These are phyloP conservation scores for Lachancea nothofagi DNA, from an alignment of 805 yeast species.

Conservation along the genomic window DNA sequence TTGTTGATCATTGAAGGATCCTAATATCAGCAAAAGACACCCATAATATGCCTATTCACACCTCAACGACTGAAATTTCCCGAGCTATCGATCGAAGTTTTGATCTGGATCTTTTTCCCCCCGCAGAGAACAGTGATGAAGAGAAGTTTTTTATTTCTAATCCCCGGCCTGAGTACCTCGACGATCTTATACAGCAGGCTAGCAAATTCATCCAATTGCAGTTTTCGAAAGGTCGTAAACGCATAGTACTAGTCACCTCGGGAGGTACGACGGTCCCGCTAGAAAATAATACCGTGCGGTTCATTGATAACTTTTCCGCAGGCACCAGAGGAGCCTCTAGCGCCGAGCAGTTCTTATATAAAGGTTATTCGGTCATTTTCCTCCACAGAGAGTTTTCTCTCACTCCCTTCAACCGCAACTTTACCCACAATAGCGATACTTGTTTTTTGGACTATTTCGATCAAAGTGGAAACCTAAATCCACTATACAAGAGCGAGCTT, in stretches of 20 bases:
- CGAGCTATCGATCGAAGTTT: conserved; percentile 76
- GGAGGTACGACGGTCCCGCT: conserved; percentile 99
- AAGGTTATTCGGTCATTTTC: conserved; percentile 89
- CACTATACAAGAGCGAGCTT: conserved; percentile 56
- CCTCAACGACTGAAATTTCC: conserved; percentile 63
- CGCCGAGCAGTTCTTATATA: conserved; percentile 82
- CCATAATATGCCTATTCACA: conserved; percentile 40
- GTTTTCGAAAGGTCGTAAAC: conserved; percentile 35
- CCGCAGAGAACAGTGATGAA: conserved; percentile 67
- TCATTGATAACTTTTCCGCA: conserved; percentile 94
- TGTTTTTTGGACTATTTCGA: conserved; percentile 82
- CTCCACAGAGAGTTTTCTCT: conserved; percentile 88
- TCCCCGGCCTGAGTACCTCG: conserved; percentile 67
- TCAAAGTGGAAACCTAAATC: conserved; percentile 51
- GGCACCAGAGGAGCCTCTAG: conserved; percentile 97
- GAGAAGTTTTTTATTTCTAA: conserved; percentile 69
- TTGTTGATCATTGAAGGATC: background rate
- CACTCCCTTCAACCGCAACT: conserved; percentile 87
- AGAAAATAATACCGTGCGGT: conserved; percentile 93
- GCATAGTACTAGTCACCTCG: conserved; percentile 78
- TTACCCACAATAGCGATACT: conserved; percentile 68
- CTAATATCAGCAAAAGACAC: background rate
- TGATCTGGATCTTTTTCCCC: conserved; percentile 59
- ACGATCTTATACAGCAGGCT: conserved; percentile 53
- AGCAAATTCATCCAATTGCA: conserved; percentile 58